phyloP scores from a whole-genome alignment of 2,329 filamentous ascomycete species.

The Torrubiella hemipterigena region DNA sequence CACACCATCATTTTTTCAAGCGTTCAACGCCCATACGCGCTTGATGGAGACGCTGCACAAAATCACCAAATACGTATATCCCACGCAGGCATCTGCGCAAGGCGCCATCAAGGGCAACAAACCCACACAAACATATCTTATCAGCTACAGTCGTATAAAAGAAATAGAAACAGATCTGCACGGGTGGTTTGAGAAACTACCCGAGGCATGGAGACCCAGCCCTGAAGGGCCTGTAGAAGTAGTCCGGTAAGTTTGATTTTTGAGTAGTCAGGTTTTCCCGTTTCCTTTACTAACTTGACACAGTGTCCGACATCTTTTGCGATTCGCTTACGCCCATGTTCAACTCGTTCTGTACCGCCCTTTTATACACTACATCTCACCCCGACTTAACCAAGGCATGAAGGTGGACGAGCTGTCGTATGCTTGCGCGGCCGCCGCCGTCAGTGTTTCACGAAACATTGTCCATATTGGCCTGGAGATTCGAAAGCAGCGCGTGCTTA shows the following conservation, averaged over 20 bases:
- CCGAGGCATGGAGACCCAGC: slow-evolving; percentile 66
- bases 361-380: slow-evolving; percentile 73
- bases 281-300: no score
- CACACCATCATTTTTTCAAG: slow-evolving; percentile 47
- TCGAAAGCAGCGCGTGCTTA: slow-evolving; percentile 60
- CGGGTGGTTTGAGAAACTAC: slow-evolving; percentile 55
- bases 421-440: slow-evolving; percentile 53
- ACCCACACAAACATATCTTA: slow-evolving; percentile 41
- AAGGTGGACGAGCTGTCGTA: slow-evolving; percentile 66
- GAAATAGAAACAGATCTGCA: slow-evolving; percentile 53
- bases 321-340: slow-evolving; percentile 72
- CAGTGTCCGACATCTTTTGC: slow-evolving; percentile 60
- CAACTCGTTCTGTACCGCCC: slow-evolving; percentile 75
- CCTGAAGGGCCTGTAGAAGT: slow-evolving; percentile 64
- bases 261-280: no score
- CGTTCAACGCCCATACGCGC: slow-evolving; percentile 53
- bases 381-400: slow-evolving; percentile 41
- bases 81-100: slow-evolving; percentile 43
- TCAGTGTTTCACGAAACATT: slow-evolving; percentile 58
- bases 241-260: slow-evolving; percentile 60
- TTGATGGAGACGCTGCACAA: slow-evolving; percentile 53
- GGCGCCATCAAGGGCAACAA: slow-evolving; percentile 28
- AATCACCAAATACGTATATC: slow-evolving; percentile 55
- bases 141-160: slow-evolving; percentile 51
- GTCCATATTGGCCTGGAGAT: slow-evolving; percentile 72